A percentile compares a stretch with the other conserved stretches of the same genome.
These are phyloP conservation scores for Nothophytophthora sp. DNA, from an alignment of 352 stramenopile genomes.

Conservation along the genomic window DNA sequence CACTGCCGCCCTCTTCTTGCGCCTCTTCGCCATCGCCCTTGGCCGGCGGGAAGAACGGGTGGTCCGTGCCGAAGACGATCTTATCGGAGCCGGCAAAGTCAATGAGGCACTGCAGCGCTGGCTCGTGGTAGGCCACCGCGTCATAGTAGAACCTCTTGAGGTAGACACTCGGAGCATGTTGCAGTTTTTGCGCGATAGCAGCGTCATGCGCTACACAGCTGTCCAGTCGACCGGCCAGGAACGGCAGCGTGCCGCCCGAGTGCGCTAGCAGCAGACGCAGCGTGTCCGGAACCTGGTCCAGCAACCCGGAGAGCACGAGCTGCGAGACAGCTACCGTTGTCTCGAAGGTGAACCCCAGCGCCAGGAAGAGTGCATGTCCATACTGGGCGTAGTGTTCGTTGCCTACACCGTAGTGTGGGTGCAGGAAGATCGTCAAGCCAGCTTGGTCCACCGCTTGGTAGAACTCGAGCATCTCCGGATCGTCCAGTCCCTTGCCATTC, in stretches of 20 bases:
- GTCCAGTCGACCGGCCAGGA: conserved; percentile 58
- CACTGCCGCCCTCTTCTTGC: conserved; percentile 1
- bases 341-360: conserved; percentile 71
- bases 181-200: conserved; percentile 34
- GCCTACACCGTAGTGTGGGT: conserved; percentile 69
- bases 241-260: conserved; percentile 63
- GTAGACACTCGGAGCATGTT: conserved; percentile 51
- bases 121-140: conserved; percentile 54
- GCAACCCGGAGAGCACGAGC: conserved; percentile 53
- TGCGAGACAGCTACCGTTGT: conserved; percentile 61
- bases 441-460: conserved; percentile 45
- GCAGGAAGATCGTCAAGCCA: conserved; percentile 56
- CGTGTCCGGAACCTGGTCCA: conserved; percentile 43
- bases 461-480: conserved; percentile 54
- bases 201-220: conserved; percentile 61
- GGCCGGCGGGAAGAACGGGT: conserved; percentile 63
- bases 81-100: conserved; percentile 50
- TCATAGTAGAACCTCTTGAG: conserved; percentile 69
- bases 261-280: conserved; percentile 59
- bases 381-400: conserved; percentile 61
- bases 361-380: conserved; percentile 59
- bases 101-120: conserved; percentile 54
- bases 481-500: conserved; percentile 57
- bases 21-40: conserved; percentile 5
- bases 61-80: conserved; percentile 68